phyloP scores from a whole-genome alignment of 2,329 filamentous ascomycete species.

The Sporothrix brunneoviolacea region DNA sequence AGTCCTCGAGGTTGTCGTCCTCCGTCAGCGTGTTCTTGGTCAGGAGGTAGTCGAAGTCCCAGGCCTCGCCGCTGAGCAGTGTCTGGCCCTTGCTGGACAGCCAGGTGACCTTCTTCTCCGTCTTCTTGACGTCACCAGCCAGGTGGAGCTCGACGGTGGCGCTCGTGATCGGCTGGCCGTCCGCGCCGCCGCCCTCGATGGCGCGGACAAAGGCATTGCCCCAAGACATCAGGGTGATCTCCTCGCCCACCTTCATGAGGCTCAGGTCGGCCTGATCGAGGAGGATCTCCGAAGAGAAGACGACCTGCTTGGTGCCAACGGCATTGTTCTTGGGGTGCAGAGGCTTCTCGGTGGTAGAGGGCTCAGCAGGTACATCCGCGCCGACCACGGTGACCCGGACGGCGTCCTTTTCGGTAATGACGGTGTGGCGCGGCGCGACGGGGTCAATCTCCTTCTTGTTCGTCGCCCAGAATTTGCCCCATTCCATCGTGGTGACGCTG shows the following conservation, averaged over 20 bases:
- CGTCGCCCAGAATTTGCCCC: constrained; percentile 64
- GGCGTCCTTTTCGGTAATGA: constrained; percentile 61
- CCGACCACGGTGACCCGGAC: constrained; percentile 67
- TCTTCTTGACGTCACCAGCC: constrained; percentile 88
- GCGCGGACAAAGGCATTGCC: constrained; percentile 77
- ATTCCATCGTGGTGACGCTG: constrained; percentile 79
- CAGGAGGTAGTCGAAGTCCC: constrained; percentile 92
- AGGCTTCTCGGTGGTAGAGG: constrained; percentile 67
- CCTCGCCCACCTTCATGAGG: constrained; percentile 75
- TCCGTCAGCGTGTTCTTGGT: constrained; percentile 92
- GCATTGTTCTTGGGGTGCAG: constrained; percentile 85
- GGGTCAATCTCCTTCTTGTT: constrained; percentile 84
- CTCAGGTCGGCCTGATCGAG: constrained; percentile 84
- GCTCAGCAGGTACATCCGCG: constrained; percentile 55
- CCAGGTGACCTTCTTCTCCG: constrained; percentile 96
- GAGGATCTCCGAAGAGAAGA: constrained; percentile 66
- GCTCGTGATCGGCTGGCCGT: constrained; percentile 51
- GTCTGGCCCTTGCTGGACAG: constrained; percentile 68
- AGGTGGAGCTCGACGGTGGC: constrained; percentile 84
- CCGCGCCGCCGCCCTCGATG: constrained; percentile 47
- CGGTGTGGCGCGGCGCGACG: constrained; percentile 65
- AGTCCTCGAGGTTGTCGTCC: constrained; percentile 79
- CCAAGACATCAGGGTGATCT: constrained; percentile 96
- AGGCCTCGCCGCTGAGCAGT: constrained; percentile 74
- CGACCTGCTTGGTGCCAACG: constrained; percentile 79